Conservation (phyloP, 2,329 filamentous ascomycete genomes). For the Clarireedia homoeocarpa region DNA sequence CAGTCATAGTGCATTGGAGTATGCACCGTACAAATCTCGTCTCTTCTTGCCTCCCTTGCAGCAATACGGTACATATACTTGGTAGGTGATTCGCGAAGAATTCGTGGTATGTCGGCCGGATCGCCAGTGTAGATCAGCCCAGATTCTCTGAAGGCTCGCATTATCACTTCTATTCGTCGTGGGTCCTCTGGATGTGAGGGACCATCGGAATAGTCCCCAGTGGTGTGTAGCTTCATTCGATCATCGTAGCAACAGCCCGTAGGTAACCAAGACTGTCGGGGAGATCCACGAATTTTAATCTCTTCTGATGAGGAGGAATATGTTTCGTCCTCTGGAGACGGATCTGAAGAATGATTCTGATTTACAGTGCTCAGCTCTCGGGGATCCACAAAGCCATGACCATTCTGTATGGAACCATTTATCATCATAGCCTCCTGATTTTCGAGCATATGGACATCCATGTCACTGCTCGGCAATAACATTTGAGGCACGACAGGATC, state of each 20-base stretch:
- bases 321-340: conserved; percentile 10
- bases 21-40: conserved; percentile 78
- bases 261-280: conserved; percentile 36
- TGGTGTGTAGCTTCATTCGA: conserved; percentile 92
- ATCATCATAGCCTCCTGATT: not conserved
- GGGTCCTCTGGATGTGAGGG: conserved; percentile 94
- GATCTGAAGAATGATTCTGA: conserved; percentile 8
- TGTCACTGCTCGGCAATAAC: conserved; percentile 13
- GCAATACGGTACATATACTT: conserved; percentile 69
- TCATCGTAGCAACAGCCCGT: conserved; percentile 86
- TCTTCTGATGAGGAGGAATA: conserved; percentile 14
- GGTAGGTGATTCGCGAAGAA: conserved; percentile 46
- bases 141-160: conserved; percentile 75
- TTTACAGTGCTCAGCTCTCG: conserved; percentile 15
- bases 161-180: conserved; percentile 84
- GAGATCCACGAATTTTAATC: not conserved
- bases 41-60: conserved; percentile 66
- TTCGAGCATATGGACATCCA: conserved; percentile 18
- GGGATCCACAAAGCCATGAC: conserved; percentile 23
- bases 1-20: conserved; percentile 69
- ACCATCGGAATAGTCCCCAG: conserved; percentile 63
- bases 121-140: conserved; percentile 64
- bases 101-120: conserved; percentile 44
- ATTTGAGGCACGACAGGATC: conserved; percentile 4
- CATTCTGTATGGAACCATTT: conserved; percentile 8